phyloP scores from a whole-genome alignment of 768 basidiomycete genomes.

The Neoboletus magnificus region DNA sequence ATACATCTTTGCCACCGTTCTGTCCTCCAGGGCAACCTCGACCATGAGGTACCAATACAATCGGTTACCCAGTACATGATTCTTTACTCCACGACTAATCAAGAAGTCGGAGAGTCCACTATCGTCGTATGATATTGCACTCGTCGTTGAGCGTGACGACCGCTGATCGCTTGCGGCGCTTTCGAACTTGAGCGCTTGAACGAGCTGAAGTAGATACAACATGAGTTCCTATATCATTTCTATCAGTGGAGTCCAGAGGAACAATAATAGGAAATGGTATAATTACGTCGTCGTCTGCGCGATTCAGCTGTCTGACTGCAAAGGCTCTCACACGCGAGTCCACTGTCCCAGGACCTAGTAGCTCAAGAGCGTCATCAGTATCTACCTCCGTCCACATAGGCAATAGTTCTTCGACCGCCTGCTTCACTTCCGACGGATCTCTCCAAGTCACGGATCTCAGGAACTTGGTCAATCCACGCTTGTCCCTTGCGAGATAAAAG shows the following conservation, averaged over 20 bases:
- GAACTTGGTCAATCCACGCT: constrained; percentile 94
- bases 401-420: constrained; percentile 92
- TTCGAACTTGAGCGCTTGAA: constrained; percentile 97
- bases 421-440: constrained; percentile 93
- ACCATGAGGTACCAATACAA: constrained; percentile 99
- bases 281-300: constrained; percentile 92
- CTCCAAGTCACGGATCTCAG: constrained; percentile 97
- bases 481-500: constrained; percentile 92
- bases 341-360: constrained; percentile 85
- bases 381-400: constrained; percentile 98
- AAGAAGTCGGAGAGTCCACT: constrained; percentile 93
- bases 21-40: constrained; percentile 86
- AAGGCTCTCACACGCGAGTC: constrained; percentile 92
- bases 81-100: constrained; percentile 78
- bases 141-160: constrained; percentile 67
- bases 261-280: background rate
- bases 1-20: constrained; percentile 88
- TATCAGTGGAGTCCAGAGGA: background rate
- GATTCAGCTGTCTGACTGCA: constrained; percentile 85
- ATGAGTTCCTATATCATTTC: constrained; percentile 67
- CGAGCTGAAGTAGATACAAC: constrained; percentile 90
- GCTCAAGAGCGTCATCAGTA: constrained; percentile 92
- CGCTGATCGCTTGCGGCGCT: constrained; percentile 73
- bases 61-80: constrained; percentile 82
- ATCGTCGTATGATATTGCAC: constrained; percentile 82